Percentiles rank a stretch among this genome's conserved stretches.
Evolutionary conservation across 208 protist genomes (phyloP).

Genomic region (Acanthamoeba castellanii): DNA sequence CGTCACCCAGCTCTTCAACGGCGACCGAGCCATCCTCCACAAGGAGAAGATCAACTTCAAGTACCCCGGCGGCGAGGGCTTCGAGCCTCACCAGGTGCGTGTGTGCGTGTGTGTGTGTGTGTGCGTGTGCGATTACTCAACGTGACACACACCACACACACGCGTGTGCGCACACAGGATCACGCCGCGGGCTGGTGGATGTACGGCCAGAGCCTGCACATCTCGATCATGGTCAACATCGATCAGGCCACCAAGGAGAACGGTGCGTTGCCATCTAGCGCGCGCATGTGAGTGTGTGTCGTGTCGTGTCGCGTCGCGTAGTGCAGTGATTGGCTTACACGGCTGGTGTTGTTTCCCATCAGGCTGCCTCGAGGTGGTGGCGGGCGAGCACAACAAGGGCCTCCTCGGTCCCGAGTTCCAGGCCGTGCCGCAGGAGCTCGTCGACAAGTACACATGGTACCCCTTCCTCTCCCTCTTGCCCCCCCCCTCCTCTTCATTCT

Average conservation of each 20-base stretch:
- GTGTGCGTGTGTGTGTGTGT: not conserved
- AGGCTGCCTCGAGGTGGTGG: slow-evolving; percentile 76
- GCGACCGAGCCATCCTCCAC: slow-evolving; percentile 75
- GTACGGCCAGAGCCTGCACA: slow-evolving; percentile 75
- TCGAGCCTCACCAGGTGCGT: slow-evolving; percentile 78
- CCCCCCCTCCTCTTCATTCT: not conserved
- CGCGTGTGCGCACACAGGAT: not conserved
- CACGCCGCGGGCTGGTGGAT: slow-evolving; percentile 74
- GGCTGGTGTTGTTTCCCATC: not conserved
- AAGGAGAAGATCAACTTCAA: slow-evolving; percentile 85
- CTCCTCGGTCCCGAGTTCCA: slow-evolving; percentile 74
- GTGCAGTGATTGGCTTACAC: too few species aligned
- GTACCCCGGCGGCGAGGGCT: slow-evolving; percentile 79
- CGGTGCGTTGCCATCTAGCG: not conserved
- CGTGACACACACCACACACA: too few species aligned
- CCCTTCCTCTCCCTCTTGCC: not conserved
- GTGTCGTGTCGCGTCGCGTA: not conserved
- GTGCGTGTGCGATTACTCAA: not conserved
- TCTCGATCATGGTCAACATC: slow-evolving; percentile 77
- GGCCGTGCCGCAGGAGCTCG: slow-evolving; percentile 57
- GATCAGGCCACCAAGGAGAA: slow-evolving; percentile 70
- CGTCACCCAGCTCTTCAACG: slow-evolving; percentile 62
- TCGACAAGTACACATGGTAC: slow-evolving; percentile 61
- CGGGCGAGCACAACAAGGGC: slow-evolving; percentile 73
- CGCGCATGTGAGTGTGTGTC: not conserved